phyloP scores from a whole-genome alignment of 2,329 filamentous ascomycete genomes.

The Aspergillus puulaauensis region DNA sequence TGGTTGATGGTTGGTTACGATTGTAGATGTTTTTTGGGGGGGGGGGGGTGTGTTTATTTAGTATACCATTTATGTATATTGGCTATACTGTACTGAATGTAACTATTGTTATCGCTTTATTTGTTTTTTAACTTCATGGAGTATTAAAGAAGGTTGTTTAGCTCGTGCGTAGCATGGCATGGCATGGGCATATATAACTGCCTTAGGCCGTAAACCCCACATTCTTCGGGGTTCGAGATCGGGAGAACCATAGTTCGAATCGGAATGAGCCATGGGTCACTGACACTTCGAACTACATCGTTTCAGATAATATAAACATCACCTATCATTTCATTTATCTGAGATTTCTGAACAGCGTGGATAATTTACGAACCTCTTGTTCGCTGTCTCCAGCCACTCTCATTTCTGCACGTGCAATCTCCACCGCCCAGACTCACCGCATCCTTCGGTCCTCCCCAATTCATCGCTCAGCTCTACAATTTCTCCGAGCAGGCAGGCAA shows the following conservation, averaged over 20 bases:
- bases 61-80: background rate
- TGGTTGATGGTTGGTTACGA: background rate
- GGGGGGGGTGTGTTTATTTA: background rate
- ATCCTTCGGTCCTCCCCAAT: background rate
- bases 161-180: background rate
- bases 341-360: background rate
- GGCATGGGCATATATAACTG: background rate
- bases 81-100: background rate
- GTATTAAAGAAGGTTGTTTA: background rate
- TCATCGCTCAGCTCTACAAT: background rate
- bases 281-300: background rate
- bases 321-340: background rate
- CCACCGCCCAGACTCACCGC: conserved; percentile 17
- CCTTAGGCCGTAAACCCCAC: background rate
- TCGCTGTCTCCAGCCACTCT: conserved; percentile 7
- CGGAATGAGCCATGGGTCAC: conserved; percentile 3
- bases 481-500: background rate
- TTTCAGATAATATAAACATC: background rate
- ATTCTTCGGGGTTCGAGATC: conserved; percentile 6
- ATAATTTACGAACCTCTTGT: background rate
- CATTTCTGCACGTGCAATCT: conserved; percentile 13
- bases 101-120: background rate
- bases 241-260: conserved; percentile 1
- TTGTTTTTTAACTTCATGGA: background rate
- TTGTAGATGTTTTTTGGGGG: background rate